Conservation (phyloP, 139 green algal species). For the Auxenochlorella protothecoides region DNA sequence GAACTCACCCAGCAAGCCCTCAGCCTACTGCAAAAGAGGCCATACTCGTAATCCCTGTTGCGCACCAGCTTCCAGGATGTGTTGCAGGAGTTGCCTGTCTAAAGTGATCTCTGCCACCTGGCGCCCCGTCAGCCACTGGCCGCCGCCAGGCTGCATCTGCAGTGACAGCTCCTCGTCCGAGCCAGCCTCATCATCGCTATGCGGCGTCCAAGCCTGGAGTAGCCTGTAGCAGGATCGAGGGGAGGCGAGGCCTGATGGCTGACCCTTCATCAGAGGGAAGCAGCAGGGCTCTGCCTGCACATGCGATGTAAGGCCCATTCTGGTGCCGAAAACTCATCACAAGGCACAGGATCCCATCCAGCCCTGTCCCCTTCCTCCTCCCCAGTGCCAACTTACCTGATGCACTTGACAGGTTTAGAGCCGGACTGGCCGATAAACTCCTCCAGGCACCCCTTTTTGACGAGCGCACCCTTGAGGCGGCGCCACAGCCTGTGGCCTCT, state of each 20-base stretch:
- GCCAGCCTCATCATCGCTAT: neutral
- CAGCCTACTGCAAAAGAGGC: no score
- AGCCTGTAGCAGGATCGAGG: constrained; percentile 1
- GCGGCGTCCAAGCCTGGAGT: constrained; percentile 8
- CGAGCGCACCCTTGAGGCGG: constrained; percentile 25
- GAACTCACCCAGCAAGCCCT: no score
- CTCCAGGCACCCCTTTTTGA: constrained; percentile 22
- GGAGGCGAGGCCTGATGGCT: neutral
- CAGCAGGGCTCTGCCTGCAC: no score
- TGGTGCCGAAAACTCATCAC: no score
- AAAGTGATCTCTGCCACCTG: constrained; percentile 23
- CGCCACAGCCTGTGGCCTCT: constrained; percentile 37
- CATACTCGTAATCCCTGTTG: no score
- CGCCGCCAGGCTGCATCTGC: no score
- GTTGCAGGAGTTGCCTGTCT: constrained; percentile 14
- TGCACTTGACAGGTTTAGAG: constrained; percentile 18
- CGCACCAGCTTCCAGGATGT: neutral
- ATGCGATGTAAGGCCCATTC: no score
- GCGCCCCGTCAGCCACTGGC: neutral
- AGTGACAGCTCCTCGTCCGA: no score
- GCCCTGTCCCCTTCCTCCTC: neutral
- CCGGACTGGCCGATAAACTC: constrained; percentile 17
- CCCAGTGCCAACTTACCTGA: constrained; percentile 1
- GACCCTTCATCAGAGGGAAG: no score
- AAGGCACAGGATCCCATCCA: neutral